These are phyloP conservation scores for Neofusicoccum sp. DNA, from an alignment of 2,329 filamentous ascomycete genomes.

Conservation along the genomic window DNA sequence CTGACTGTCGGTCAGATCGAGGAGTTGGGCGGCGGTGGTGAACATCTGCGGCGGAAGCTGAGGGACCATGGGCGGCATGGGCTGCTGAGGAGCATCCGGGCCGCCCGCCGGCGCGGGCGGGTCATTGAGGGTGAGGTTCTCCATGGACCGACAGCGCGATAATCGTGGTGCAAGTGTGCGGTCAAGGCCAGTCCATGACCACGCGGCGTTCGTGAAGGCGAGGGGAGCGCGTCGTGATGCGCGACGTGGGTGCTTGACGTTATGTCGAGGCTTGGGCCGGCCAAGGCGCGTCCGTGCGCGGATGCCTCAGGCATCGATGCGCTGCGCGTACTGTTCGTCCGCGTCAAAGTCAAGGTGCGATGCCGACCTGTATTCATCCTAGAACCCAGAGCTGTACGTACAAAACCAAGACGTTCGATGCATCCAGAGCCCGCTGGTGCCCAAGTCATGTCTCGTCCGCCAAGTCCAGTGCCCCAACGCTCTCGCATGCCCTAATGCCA, in stretches of 20 bases:
- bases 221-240: slow-evolving; percentile 8
- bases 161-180: neutral
- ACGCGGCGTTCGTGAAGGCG: neutral
- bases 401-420: slow-evolving; percentile 5
- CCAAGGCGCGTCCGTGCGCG: neutral
- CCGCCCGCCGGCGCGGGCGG: slow-evolving; percentile 8
- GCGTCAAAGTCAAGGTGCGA: too few species aligned
- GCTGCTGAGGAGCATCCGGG: neutral
- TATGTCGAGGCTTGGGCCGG: slow-evolving; percentile 7
- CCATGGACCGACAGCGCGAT: slow-evolving; percentile 14
- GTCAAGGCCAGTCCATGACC: slow-evolving; percentile 20
- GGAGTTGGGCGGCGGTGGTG: slow-evolving; percentile 89
- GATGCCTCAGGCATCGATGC: slow-evolving; percentile 3
- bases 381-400: neutral
- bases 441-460: slow-evolving; percentile 7
- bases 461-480: slow-evolving; percentile 8
- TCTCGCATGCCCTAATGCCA: slow-evolving; percentile 1
- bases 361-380: too few species aligned
- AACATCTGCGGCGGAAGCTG: slow-evolving; percentile 95
- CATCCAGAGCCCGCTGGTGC: slow-evolving; percentile 9
- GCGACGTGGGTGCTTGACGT: slow-evolving; percentile 15
- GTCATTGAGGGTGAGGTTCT: slow-evolving; percentile 20
- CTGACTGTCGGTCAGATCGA: slow-evolving; percentile 97
- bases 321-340: too few species aligned
- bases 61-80: slow-evolving; percentile 44